Percentiles rank a stretch among this genome's conserved stretches.
phyloP scores from a whole-genome alignment of 176 grass and related monocot genomes.

The Oryza nivara region DNA sequence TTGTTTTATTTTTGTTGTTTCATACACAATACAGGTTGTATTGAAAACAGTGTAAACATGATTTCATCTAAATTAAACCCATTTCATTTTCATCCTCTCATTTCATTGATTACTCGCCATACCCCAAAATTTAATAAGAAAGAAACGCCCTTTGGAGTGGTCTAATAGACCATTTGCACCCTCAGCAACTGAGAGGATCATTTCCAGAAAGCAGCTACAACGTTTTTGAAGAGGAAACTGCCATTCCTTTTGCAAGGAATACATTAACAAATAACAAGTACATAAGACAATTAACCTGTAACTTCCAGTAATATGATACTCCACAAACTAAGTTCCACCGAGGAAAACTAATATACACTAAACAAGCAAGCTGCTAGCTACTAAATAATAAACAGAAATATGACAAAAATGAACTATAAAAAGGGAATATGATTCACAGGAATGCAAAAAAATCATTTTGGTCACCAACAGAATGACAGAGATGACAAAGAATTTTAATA shows the following conservation, averaged over 20 bases:
- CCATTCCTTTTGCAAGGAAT: not conserved
- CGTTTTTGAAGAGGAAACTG: not conserved
- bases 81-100: too few species aligned
- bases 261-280: too few species aligned
- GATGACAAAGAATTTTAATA: not conserved
- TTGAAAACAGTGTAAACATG: too few species aligned
- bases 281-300: not conserved
- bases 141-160: too few species aligned
- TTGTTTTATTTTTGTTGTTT: too few species aligned
- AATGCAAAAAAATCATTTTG: constrained; percentile 2
- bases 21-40: too few species aligned
- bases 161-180: not conserved
- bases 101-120: too few species aligned
- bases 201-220: not conserved
- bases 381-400: not conserved
- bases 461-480: not conserved
- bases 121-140: too few species aligned
- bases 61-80: too few species aligned
- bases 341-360: too few species aligned
- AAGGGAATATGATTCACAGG: not conserved
- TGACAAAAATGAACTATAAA: not conserved
- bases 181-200: not conserved
- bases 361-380: not conserved
- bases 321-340: not conserved
- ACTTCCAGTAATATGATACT: not conserved